A percentile compares a stretch with the other conserved stretches of the same genome.
Evolutionary conservation across 352 stramenopile genomes (phyloP).

Genomic region (Globisporangium sylvaticum): DNA sequence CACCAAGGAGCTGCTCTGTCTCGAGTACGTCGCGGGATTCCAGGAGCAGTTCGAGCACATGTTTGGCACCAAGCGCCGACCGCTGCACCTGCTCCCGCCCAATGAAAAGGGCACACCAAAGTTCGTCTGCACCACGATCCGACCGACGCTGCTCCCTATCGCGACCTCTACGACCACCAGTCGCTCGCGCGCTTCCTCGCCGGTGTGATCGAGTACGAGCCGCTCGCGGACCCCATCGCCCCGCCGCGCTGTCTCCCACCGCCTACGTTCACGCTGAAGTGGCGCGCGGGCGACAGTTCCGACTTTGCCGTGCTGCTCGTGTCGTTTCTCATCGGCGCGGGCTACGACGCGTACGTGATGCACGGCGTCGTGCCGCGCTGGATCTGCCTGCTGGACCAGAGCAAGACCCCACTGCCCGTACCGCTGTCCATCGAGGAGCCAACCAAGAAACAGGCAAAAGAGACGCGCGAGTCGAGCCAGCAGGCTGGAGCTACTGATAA

Average conservation of each 20-base stretch:
- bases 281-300: slow-evolving; percentile 89
- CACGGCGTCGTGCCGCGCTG: slow-evolving; percentile 82
- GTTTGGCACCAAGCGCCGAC: slow-evolving; percentile 60
- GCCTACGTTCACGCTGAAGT: slow-evolving; percentile 85
- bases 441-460: slow-evolving; percentile 25
- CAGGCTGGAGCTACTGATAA: not conserved
- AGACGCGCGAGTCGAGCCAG: not conserved
- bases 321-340: slow-evolving; percentile 91
- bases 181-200: slow-evolving; percentile 88
- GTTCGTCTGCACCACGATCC: slow-evolving; percentile 93
- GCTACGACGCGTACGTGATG: slow-evolving; percentile 95
- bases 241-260: slow-evolving; percentile 79
- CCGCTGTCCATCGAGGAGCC: slow-evolving; percentile 50
- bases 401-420: slow-evolving; percentile 57
- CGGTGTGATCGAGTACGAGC: slow-evolving; percentile 91
- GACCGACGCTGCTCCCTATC: slow-evolving; percentile 89
- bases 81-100: slow-evolving; percentile 85
- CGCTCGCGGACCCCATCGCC: slow-evolving; percentile 76
- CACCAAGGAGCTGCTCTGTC: slow-evolving; percentile 90
- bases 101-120: slow-evolving; percentile 93
- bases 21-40: slow-evolving; percentile 93
- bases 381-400: slow-evolving; percentile 92
- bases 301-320: slow-evolving; percentile 88
- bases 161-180: slow-evolving; percentile 90
- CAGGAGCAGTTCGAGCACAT: slow-evolving; percentile 86